Conservation (phyloP, 352 stramenopile species). For the Globisporangium irregulare region DNA sequence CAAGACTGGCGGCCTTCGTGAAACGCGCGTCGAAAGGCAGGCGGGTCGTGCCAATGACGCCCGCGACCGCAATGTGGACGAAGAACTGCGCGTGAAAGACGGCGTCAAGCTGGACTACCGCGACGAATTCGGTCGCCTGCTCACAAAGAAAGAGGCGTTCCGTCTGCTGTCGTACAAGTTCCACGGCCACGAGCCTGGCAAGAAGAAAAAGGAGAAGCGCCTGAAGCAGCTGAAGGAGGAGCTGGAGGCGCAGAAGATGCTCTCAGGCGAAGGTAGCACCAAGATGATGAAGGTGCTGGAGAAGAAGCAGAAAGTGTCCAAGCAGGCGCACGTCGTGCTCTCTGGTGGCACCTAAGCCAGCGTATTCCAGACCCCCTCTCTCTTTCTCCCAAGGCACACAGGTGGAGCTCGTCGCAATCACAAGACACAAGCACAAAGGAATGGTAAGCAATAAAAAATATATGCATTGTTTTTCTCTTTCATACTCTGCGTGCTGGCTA, state of each 20-base stretch:
- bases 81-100: slow-evolving; percentile 83
- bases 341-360: slow-evolving; percentile 45
- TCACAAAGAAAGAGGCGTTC: slow-evolving; percentile 98
- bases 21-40: slow-evolving; percentile 87
- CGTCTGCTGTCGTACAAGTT: slow-evolving; percentile 98
- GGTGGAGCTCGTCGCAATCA: not conserved
- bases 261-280: slow-evolving; percentile 70
- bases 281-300: slow-evolving; percentile 87
- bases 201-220: slow-evolving; percentile 98
- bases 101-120: slow-evolving; percentile 96
- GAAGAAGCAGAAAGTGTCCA: slow-evolving; percentile 77
- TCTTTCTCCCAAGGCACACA: not conserved
- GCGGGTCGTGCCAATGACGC: slow-evolving; percentile 93
- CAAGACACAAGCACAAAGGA: slow-evolving; percentile 4
- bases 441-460: slow-evolving; percentile 21
- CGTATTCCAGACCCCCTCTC: not conserved
- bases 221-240: slow-evolving; percentile 86
- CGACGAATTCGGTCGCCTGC: slow-evolving; percentile 94
- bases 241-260: slow-evolving; percentile 64
- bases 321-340: slow-evolving; percentile 84
- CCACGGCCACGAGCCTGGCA: slow-evolving; percentile 95
- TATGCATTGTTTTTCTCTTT: slow-evolving; percentile 8
- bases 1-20: slow-evolving; percentile 90
- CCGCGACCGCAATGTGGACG: slow-evolving; percentile 89
- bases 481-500: not conserved